Evolutionary conservation across 2,329 filamentous ascomycete species (phyloP).

Genomic region (Xylaria sp.): DNA sequence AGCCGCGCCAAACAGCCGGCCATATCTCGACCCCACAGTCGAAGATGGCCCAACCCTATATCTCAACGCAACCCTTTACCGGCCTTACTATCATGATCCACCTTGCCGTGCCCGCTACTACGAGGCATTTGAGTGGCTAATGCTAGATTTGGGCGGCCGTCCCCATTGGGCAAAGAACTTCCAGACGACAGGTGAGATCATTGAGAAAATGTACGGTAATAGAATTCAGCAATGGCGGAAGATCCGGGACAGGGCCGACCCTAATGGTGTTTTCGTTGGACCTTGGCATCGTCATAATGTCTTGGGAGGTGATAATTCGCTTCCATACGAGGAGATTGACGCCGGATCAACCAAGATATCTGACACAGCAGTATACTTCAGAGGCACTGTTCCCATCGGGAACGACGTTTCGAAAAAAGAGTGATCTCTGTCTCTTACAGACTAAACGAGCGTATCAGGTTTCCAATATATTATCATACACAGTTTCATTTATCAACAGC

Average conservation of each 20-base stretch:
- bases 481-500: neutral
- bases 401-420: conserved; percentile 3
- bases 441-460: neutral
- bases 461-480: neutral
- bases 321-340: conserved; percentile 50
- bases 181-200: conserved; percentile 66
- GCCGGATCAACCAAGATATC: conserved; percentile 34
- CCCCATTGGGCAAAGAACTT: conserved; percentile 98
- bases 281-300: conserved; percentile 86
- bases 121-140: conserved; percentile 88
- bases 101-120: conserved; percentile 83
- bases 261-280: conserved; percentile 87
- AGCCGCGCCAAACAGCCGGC: conserved; percentile 48
- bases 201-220: conserved; percentile 76
- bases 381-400: conserved; percentile 37
- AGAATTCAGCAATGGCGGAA: conserved; percentile 73
- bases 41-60: conserved; percentile 80
- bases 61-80: conserved; percentile 89
- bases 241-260: conserved; percentile 77
- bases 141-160: conserved; percentile 83
- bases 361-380: conserved; percentile 39
- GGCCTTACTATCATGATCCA: conserved; percentile 81
- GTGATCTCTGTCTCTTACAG: conserved; percentile 3
- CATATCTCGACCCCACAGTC: conserved; percentile 76
- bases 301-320: conserved; percentile 51